Evolutionary conservation across 768 basidiomycete genomes (phyloP).

Genomic region (Podaxis sp.): DNA sequence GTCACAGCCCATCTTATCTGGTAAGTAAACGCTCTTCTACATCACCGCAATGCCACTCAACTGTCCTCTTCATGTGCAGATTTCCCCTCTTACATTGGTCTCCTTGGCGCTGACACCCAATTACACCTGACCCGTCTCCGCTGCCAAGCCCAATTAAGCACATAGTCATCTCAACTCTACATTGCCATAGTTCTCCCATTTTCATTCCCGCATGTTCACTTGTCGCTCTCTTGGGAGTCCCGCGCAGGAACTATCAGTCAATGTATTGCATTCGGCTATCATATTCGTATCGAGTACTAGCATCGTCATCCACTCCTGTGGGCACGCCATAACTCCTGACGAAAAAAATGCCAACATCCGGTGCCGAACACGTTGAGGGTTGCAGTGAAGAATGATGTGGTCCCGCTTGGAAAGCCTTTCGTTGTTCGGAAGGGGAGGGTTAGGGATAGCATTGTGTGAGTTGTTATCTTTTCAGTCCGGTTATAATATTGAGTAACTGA

Average conservation of each 20-base stretch:
- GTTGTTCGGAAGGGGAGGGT: conserved; percentile 41
- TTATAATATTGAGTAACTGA: not conserved
- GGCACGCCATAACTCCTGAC: not conserved
- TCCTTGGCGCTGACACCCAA: not conserved
- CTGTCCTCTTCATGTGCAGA: not conserved
- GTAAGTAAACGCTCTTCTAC: not conserved
- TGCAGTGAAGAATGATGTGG: conserved; percentile 49
- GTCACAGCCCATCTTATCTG: not conserved
- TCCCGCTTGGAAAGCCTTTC: conserved; percentile 48
- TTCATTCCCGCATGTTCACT: not conserved
- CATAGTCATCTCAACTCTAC: not conserved
- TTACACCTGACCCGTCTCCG: not conserved
- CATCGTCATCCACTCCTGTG: not conserved
- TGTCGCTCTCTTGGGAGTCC: not conserved
- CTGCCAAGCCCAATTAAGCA: not conserved
- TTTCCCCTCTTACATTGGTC: not conserved
- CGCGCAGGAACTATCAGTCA: not conserved
- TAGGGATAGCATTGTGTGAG: conserved; percentile 36
- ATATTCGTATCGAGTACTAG: not conserved
- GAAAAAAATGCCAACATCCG: conserved; percentile 23
- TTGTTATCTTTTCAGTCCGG: not conserved
- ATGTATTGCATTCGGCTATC: not conserved
- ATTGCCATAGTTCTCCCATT: not conserved
- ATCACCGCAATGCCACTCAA: not conserved
- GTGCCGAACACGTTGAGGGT: conserved; percentile 41